Evolutionary conservation across 257 asterid genomes (phyloP), one percentile per base, ranked within the genome.

Genomic region (Craterostigma plantagineum): DNA sequence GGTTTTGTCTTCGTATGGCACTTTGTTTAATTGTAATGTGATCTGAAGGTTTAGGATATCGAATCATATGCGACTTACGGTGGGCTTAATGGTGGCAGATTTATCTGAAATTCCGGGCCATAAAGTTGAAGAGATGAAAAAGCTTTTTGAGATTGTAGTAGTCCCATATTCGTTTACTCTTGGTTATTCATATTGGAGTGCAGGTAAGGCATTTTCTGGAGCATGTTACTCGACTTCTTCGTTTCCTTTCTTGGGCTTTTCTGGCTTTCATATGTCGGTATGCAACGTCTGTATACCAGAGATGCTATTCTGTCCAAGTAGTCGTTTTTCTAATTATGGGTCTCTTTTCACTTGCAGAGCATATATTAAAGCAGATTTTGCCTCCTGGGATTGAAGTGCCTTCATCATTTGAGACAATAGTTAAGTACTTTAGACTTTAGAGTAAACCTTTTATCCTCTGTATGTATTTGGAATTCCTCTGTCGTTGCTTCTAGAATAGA

Each of bases 381-480:
- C 98, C 95, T 14, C 45, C 72, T 51, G 92, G 86, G 49, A 34
- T 82, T 45, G 95, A 79, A 48, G 73, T 79, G 33, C 98, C 95
- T 11, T 79, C 98, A n/a, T 87, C 95, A 23, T 87, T 87, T 58
- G 98, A 82, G 71, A 82, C 95, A 57, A 74, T 87, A 74, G 98
- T 76, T 87, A 79, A 81, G 97, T 87, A 23, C 6, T 57, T 58
- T n/a, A n/a, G n/a, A 59, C 56, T 54, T 62, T 56, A 50, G 50
- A 7, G 23, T 10, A 10, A 36, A 36, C 36, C 52, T 48, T 42
- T 18, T 44, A 35, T 38, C 37, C 35, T 41, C 33, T 23, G 34
- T 15, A 35, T 34, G n/a, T n/a, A n/a, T n/a, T n/a, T 14, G 12
- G 36, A 23, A 16, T 50, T 35, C 18, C 33, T 57, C 30, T 16